Conservation (phyloP, 2,329 filamentous ascomycete species). For the Colletotrichum tamarilloi region DNA sequence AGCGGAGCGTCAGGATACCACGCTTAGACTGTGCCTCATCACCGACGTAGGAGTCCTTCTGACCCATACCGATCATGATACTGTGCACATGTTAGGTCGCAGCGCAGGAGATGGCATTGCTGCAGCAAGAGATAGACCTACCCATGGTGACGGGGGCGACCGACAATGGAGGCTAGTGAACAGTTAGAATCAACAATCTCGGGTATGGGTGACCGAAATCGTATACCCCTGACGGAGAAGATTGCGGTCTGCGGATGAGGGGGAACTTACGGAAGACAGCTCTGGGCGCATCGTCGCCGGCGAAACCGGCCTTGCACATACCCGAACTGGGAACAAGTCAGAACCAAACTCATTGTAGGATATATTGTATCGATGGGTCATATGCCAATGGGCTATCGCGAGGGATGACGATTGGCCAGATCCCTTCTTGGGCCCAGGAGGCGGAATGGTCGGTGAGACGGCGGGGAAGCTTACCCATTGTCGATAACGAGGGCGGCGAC, state of each 20-base stretch:
- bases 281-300: slow-evolving; percentile 99
- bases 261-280: slow-evolving; percentile 98
- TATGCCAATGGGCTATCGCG: slow-evolving; percentile 32
- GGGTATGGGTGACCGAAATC: not conserved
- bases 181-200: slow-evolving; percentile 46
- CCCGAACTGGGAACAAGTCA: slow-evolving; percentile 81
- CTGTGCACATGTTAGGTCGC: slow-evolving; percentile 60
- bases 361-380: slow-evolving; percentile 20
- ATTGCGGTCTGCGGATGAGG: slow-evolving; percentile 41
- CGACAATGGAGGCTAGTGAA: slow-evolving; percentile 92
- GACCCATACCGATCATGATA: slow-evolving; percentile 99
- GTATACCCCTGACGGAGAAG: slow-evolving; percentile 17
- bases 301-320: slow-evolving; percentile 99
- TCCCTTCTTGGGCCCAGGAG: slow-evolving; percentile 18
- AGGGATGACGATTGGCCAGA: slow-evolving; percentile 14
- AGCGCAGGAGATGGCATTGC: slow-evolving; percentile 25
- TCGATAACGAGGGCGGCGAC: slow-evolving; percentile 99
- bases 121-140: slow-evolving; percentile 64
- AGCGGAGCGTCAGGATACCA: slow-evolving; percentile 99
- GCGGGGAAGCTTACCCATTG: slow-evolving; percentile 92
- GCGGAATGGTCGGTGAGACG: slow-evolving; percentile 48
- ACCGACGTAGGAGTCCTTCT: slow-evolving; percentile 99
- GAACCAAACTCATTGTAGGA: slow-evolving; percentile 37
- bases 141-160: slow-evolving; percentile 99
- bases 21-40: slow-evolving; percentile 99